A percentile compares a stretch with the other conserved stretches of the same genome.
phyloP scores from a whole-genome alignment of 2,329 filamentous ascomycete species.

The Coleophoma crateriformis region DNA sequence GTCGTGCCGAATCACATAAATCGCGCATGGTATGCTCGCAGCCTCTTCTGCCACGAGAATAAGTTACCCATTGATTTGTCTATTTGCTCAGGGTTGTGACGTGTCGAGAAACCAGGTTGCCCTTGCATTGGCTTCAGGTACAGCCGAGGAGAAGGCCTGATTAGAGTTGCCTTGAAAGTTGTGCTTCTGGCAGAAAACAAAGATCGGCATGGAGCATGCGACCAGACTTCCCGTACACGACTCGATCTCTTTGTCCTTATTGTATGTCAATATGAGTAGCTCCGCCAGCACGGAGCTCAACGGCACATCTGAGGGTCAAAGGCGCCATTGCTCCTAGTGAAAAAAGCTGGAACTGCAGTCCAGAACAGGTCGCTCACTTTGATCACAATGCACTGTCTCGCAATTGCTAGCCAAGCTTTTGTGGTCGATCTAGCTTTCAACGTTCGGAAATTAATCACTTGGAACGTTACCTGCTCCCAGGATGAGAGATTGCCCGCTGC shows the following conservation, averaged over 20 bases:
- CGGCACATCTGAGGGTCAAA: no score
- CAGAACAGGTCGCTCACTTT: no score
- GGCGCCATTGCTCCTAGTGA: background rate
- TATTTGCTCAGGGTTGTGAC: background rate
- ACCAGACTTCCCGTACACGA: background rate
- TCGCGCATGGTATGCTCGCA: background rate
- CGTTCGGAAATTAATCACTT: no score
- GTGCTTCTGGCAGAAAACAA: background rate
- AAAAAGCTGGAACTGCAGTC: background rate
- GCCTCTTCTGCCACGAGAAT: background rate
- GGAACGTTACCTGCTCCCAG: no score
- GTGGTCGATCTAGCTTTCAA: background rate
- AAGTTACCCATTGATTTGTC: background rate
- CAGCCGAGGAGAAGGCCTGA: background rate
- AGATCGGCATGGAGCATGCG: background rate
- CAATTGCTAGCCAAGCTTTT: background rate
- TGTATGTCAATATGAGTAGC: no score
- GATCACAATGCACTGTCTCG: background rate
- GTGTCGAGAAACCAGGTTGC: background rate
- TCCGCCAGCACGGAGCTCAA: no score
- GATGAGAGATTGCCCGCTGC: background rate
- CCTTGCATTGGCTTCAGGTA: constrained; percentile 1
- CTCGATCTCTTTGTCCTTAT: no score
- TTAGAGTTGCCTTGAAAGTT: background rate
- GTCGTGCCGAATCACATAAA: background rate